These are phyloP conservation scores for Prosopis cineraria DNA, from an alignment of 306 rosid genomes.

Conservation along the genomic window DNA sequence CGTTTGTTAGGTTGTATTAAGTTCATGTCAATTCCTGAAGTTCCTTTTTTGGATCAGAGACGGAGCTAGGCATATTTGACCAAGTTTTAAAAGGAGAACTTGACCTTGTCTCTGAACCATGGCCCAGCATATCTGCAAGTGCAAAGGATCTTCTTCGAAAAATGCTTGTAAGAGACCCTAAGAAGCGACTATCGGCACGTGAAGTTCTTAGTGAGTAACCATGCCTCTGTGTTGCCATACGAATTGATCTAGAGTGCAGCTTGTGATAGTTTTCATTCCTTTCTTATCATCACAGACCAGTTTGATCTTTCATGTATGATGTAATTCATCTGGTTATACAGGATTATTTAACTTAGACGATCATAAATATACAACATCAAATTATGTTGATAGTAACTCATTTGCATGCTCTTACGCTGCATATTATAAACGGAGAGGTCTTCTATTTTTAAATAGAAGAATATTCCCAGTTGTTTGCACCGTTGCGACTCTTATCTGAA, in stretches of 20 bases:
- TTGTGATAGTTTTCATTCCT: constrained; percentile 5
- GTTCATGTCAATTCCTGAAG: constrained; percentile 26
- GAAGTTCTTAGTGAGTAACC: constrained; percentile 92
- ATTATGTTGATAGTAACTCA: constrained; percentile 15
- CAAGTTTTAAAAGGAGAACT: constrained; percentile 94
- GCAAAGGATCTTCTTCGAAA: constrained; percentile 90
- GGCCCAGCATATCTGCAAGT: constrained; percentile 88
- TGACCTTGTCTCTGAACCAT: constrained; percentile 90
- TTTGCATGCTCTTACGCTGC: constrained; percentile 18
- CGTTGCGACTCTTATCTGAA: constrained; percentile 9
- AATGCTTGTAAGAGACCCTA: constrained; percentile 91
- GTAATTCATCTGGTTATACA: not conserved
- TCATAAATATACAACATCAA: not conserved
- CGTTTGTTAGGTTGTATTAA: constrained; percentile 7
- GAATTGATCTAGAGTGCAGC: not conserved
- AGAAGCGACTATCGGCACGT: constrained; percentile 80
- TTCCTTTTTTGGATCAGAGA: constrained; percentile 56
- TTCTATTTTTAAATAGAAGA: constrained; percentile 2
- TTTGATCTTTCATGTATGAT: not conserved
- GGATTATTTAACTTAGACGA: not conserved
- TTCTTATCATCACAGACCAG: not conserved
- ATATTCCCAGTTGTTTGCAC: constrained; percentile 9
- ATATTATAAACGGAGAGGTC: constrained; percentile 1
- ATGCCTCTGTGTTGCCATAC: not conserved
- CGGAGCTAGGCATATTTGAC: constrained; percentile 96